A percentile compares a stretch with the other conserved stretches of the same genome.
These are phyloP conservation scores for Allium sativum DNA, from an alignment of 106 monocot species.

Conservation along the genomic window DNA sequence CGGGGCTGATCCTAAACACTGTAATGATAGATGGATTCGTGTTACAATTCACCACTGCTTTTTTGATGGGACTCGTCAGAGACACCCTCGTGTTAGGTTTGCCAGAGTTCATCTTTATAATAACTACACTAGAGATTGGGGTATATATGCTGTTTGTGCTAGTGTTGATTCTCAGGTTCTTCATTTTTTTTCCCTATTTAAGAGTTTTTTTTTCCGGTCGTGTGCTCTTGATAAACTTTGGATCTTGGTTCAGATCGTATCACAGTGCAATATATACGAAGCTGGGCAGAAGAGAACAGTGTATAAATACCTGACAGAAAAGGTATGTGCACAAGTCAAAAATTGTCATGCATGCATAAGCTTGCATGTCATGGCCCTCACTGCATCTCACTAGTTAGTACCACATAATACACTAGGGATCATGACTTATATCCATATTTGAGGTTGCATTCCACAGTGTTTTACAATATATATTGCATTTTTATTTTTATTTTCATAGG, in stretches of 20 bases:
- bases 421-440: background rate
- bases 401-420: background rate
- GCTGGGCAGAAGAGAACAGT: constrained; percentile 65
- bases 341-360: no score
- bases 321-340: constrained; percentile 24
- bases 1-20: constrained; percentile 40
- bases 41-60: constrained; percentile 94
- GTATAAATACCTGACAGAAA: constrained; percentile 73
- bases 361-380: background rate
- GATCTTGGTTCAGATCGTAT: constrained; percentile 46
- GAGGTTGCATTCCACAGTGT: no score
- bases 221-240: no score
- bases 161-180: constrained; percentile 84
- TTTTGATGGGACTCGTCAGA: constrained; percentile 70
- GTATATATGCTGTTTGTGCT: constrained; percentile 88
- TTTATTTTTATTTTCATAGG: background rate
- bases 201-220: no score
- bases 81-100: constrained; percentile 83
- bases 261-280: constrained; percentile 88
- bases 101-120: constrained; percentile 91
- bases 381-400: background rate
- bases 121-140: constrained; percentile 87
- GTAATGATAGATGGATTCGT: constrained; percentile 57
- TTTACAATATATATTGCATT: background rate
- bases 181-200: background rate